A percentile compares a stretch with the other conserved stretches of the same genome.
Evolutionary conservation across 352 stramenopile species (phyloP).

Genomic region (Salisapilia sapeloensis): DNA sequence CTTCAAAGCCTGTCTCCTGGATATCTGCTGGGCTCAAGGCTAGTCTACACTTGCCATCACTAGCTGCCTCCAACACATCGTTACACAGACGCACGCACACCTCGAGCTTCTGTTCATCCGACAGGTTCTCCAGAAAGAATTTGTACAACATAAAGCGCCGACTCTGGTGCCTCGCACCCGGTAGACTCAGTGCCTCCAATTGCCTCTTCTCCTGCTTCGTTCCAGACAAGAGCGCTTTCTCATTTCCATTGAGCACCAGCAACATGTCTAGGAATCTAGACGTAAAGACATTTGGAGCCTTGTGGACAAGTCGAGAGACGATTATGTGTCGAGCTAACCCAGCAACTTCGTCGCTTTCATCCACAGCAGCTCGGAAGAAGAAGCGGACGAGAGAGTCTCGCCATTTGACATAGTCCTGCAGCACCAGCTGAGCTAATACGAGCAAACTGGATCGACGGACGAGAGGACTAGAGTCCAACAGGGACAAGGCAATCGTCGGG

Average conservation of each 20-base stretch:
- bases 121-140: slow-evolving; percentile 89
- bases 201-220: slow-evolving; percentile 48
- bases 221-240: slow-evolving; percentile 40
- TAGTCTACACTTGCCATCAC: slow-evolving; percentile 56
- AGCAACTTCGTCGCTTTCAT: slow-evolving; percentile 86
- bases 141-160: slow-evolving; percentile 81
- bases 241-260: slow-evolving; percentile 89
- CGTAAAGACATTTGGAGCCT: slow-evolving; percentile 88
- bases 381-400: slow-evolving; percentile 90
- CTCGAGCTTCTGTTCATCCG: slow-evolving; percentile 92
- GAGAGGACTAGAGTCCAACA: slow-evolving; percentile 75
- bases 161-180: slow-evolving; percentile 14
- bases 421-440: slow-evolving; percentile 89
- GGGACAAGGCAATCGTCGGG: slow-evolving; percentile 88
- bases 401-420: slow-evolving; percentile 99
- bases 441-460: slow-evolving; percentile 91
- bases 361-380: slow-evolving; percentile 89
- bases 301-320: slow-evolving; percentile 77
- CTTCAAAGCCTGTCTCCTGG: slow-evolving; percentile 75
- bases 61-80: slow-evolving; percentile 85
- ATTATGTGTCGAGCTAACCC: slow-evolving; percentile 89
- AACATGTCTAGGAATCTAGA: slow-evolving; percentile 96
- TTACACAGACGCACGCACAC: slow-evolving; percentile 90
- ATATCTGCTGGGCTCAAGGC: slow-evolving; percentile 62
- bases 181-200: slow-evolving; percentile 37